Conservation (phyloP, 164 flowering plant genomes). For the Stephania japonica region DNA sequence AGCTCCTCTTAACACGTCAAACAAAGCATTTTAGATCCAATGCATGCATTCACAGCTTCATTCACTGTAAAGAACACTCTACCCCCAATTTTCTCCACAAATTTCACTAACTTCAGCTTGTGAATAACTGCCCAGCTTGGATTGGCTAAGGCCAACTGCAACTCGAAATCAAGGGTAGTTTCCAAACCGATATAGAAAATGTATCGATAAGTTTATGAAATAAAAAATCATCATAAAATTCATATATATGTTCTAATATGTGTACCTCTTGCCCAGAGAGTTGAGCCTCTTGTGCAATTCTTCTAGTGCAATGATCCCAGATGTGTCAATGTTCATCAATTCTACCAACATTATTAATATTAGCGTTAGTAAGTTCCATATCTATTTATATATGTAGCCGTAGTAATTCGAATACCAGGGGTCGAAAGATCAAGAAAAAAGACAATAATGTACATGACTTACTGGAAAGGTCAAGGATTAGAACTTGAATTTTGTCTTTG, state of each 20-base stretch:
- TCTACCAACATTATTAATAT: constrained; percentile 24
- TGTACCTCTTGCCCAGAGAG: constrained; percentile 40
- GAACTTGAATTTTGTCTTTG: constrained; percentile 23
- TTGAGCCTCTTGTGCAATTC: constrained; percentile 47
- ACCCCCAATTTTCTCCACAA: constrained; percentile 48
- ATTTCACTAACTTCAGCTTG: constrained; percentile 58
- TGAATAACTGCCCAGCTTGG: constrained; percentile 72
- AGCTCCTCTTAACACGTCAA: background rate
- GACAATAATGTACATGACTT: constrained; percentile 13
- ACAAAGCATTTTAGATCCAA: constrained; percentile 19
- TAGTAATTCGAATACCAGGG: too few species aligned
- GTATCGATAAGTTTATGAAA: background rate
- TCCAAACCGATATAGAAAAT: background rate
- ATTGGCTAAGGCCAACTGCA: constrained; percentile 65
- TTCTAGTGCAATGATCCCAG: constrained; percentile 55
- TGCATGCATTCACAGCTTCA: constrained; percentile 60
- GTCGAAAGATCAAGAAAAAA: too few species aligned
- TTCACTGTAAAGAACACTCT: constrained; percentile 46
- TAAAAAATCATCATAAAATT: background rate
- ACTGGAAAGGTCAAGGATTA: constrained; percentile 68
- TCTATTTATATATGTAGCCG: too few species aligned
- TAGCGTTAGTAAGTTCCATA: too few species aligned
- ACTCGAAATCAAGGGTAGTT: background rate
- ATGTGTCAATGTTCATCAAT: constrained; percentile 59
- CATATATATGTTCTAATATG: background rate